These are phyloP conservation scores for Vitis vinifera DNA, from an alignment of 164 flowering plant genomes.

Conservation along the genomic window DNA sequence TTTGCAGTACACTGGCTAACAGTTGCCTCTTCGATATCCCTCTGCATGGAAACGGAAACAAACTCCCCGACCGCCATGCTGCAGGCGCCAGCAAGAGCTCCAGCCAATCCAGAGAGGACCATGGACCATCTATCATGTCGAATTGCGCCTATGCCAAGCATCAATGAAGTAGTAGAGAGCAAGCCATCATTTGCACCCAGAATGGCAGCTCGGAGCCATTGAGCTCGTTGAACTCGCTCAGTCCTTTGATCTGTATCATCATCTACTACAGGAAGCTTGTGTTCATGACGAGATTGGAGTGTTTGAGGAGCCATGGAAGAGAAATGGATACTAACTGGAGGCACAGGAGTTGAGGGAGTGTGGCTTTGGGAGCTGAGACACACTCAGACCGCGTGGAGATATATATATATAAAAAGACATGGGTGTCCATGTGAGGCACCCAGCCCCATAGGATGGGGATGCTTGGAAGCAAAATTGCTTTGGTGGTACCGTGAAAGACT, in stretches of 20 bases:
- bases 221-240: conserved; percentile 36
- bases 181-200: conserved; percentile 64
- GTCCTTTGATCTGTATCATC: neutral
- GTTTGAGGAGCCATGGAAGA: conserved; percentile 7
- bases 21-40: conserved; percentile 41
- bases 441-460: no score
- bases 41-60: conserved; percentile 61
- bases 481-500: conserved; percentile 4
- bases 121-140: conserved; percentile 41
- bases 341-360: neutral
- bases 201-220: conserved; percentile 68
- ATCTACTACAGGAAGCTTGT: neutral
- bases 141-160: conserved; percentile 61
- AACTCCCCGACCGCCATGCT: conserved; percentile 77
- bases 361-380: no score
- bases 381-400: no score
- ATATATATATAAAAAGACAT: no score
- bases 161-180: conserved; percentile 57
- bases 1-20: neutral
- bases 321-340: neutral
- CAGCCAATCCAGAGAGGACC: conserved; percentile 65
- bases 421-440: no score
- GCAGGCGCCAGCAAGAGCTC: conserved; percentile 63
- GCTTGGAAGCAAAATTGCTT: neutral
- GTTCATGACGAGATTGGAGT: conserved; percentile 2